phyloP scores from a whole-genome alignment of 2,329 filamentous ascomycete genomes.

The Cytospora chrysosperma region DNA sequence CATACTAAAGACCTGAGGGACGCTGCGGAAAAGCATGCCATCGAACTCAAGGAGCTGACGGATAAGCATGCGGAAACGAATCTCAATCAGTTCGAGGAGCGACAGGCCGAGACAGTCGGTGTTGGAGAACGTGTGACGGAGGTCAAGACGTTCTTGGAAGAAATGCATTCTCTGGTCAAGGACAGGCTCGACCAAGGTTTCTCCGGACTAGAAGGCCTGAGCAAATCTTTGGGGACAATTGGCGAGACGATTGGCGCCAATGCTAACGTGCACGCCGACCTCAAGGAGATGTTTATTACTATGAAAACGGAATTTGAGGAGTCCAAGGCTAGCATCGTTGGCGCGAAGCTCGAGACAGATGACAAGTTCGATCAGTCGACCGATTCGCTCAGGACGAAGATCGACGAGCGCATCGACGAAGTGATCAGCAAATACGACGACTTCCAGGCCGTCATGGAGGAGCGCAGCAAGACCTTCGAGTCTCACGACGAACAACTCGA shows the following conservation, averaged over 20 bases:
- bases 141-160: constrained; percentile 73
- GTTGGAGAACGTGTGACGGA: constrained; percentile 77
- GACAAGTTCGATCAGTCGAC: constrained; percentile 67
- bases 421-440: constrained; percentile 88
- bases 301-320: constrained; percentile 88
- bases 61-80: constrained; percentile 70
- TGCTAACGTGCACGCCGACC: constrained; percentile 56
- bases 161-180: constrained; percentile 74
- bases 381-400: constrained; percentile 52
- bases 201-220: constrained; percentile 68
- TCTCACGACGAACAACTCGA: constrained; percentile 72
- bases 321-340: constrained; percentile 74
- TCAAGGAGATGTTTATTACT: constrained; percentile 70
- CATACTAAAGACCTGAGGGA: constrained; percentile 19
- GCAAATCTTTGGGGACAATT: constrained; percentile 67
- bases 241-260: constrained; percentile 62
- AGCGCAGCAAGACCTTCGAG: constrained; percentile 70
- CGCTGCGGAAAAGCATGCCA: constrained; percentile 55
- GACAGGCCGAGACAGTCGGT: constrained; percentile 77
- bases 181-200: constrained; percentile 74
- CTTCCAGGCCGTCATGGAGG: constrained; percentile 71
- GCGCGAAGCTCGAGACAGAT: constrained; percentile 78
- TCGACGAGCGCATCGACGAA: constrained; percentile 68
- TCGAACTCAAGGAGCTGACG: constrained; percentile 63
- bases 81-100: constrained; percentile 77